These are phyloP conservation scores for Kuraishia borneana DNA, from an alignment of 805 yeast genomes.

Conservation along the genomic window DNA sequence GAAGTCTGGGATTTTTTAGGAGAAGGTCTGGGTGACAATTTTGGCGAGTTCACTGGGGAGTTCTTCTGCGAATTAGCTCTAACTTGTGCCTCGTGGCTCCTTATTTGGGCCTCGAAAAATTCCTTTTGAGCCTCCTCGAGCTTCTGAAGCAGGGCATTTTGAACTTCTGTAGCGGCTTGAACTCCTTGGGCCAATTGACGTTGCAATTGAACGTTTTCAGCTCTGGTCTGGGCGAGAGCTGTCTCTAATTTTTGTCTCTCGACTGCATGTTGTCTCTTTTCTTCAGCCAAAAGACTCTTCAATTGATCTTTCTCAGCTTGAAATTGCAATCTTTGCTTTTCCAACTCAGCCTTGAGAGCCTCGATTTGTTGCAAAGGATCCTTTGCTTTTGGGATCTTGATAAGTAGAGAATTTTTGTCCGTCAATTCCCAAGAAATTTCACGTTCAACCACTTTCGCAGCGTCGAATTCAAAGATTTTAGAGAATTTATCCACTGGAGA, in stretches of 20 bases:
- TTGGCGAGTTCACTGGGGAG: neutral
- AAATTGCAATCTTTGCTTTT: neutral
- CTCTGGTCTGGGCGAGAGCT: neutral
- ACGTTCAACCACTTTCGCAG: slow-evolving; percentile 1
- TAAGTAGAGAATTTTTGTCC: neutral
- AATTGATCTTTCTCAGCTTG: neutral
- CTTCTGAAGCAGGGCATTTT: neutral
- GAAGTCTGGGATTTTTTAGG: too few species aligned
- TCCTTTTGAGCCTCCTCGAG: neutral
- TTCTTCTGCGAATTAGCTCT: neutral
- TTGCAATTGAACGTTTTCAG: neutral
- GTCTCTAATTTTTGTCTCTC: neutral
- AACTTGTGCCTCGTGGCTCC: neutral
- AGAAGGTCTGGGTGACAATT: too few species aligned
- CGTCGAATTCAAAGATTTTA: slow-evolving; percentile 1
- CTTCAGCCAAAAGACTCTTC: neutral
- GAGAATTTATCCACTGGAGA: slow-evolving; percentile 3
- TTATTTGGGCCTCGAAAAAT: too few species aligned
- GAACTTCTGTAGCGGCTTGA: neutral
- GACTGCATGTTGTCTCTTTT: neutral
- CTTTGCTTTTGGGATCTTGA: neutral
- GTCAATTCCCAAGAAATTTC: neutral
- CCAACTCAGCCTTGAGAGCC: neutral
- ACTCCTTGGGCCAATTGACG: neutral
- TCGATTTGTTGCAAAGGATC: neutral